phyloP scores from a whole-genome alignment of 441 rosid species.

The Biscutella auriculata region DNA sequence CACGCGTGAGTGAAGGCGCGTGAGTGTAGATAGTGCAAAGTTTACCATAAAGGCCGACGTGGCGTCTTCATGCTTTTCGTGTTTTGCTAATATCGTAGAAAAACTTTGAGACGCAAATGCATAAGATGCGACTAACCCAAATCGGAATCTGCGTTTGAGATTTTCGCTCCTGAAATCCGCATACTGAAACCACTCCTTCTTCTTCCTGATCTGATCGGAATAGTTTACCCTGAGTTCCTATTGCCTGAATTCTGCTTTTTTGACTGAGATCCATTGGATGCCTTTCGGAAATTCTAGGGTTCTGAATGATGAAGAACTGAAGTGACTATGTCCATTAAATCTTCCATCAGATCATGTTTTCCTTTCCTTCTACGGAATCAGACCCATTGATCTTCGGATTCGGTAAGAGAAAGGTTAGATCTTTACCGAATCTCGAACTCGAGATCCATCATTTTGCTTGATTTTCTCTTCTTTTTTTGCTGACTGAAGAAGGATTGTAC shows the following conservation, averaged over 20 bases:
- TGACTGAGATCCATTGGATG: not conserved
- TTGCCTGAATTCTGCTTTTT: not conserved
- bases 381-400: not conserved
- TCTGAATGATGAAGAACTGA: slow-evolving; percentile 13
- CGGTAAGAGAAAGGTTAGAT: slow-evolving; percentile 18
- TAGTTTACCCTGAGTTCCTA: not conserved
- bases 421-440: slow-evolving; percentile 20
- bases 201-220: slow-evolving; percentile 2
- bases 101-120: not conserved
- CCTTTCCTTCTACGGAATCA: not conserved
- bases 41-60: too few relatives aligned
- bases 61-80: too few relatives aligned
- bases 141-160: not conserved
- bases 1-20: too few relatives aligned
- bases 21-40: too few relatives aligned
- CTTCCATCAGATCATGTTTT: not conserved
- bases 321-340: not conserved
- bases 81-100: not conserved
- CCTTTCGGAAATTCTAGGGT: slow-evolving; percentile 11
- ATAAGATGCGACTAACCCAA: not conserved
- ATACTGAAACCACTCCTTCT: not conserved
- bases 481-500: slow-evolving; percentile 1
- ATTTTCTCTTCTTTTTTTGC: not conserved
- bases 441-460: slow-evolving; percentile 17
- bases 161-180: not conserved